Evolutionary conservation across 257 asterid genomes (phyloP), one percentile per base, ranked within the genome.

Genomic region (Fraxinus excelsior): DNA sequence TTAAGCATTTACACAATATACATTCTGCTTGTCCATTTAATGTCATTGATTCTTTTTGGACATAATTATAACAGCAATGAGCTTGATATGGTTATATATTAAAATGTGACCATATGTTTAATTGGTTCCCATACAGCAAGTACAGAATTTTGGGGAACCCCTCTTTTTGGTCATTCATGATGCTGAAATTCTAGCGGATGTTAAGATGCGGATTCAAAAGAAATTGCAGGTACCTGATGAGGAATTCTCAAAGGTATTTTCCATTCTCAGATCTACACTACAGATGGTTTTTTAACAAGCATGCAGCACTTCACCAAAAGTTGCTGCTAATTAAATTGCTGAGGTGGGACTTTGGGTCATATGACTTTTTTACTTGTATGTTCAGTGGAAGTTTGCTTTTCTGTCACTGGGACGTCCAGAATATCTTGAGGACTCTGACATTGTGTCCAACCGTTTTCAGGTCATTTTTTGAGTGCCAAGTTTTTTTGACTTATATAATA

Each of bases 101-200:
- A 60, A 62, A 34, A 29, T 2, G 70, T 66, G 23, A 76, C 25
- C 40, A 46, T 32, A 42, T 10, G 71, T 71, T 44, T 70, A 60
- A 49, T 37, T 21, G 46, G 31, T 56, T 70, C 49, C 25, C 46
- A 35, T 70, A 85, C 94, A 93, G 99, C 97, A 90, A 87, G 90
- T 91, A 82, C 97, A 89, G 87, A 91, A 93, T 82, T 96, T 96
- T 25, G 99, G 98, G 82, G 98, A 96, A 42, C 99, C 99, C 32
- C 93, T 96, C 88, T 91, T 93, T 78, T 83, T 96, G 86, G 93
- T 90, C 79, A 87, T 96, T 73, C 97, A 86, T 73, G 98, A 96
- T 83, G 98, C 95, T 65, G 99, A 96, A 82, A 90, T 94, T 71
- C 81, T 96, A 84, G 93, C 89, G 25, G 91, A 90, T 71, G 92